A percentile compares a stretch with the other conserved stretches of the same genome.
These are phyloP conservation scores for Phaeosphaeria sp. DNA, from an alignment of 2,329 filamentous ascomycete genomes.

Conservation along the genomic window DNA sequence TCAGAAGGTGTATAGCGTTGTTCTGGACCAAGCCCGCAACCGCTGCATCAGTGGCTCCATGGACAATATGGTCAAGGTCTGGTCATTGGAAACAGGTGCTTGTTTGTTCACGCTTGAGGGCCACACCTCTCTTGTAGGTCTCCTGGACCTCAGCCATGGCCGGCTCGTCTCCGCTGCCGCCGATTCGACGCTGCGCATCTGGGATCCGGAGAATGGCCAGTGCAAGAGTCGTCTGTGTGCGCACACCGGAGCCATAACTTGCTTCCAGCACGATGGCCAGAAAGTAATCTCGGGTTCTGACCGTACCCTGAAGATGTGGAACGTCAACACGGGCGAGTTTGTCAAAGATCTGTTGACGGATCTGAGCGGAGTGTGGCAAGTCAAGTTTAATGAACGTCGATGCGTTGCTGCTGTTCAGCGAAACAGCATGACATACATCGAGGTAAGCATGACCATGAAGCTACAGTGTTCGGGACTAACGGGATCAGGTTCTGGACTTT, in stretches of 20 bases:
- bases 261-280: conserved; percentile 95
- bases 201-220: conserved; percentile 91
- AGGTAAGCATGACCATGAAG: conserved; percentile 59
- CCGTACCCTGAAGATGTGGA: conserved; percentile 98
- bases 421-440: conserved; percentile 90
- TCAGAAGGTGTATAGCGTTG: conserved; percentile 96
- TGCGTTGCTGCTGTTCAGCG: conserved; percentile 97
- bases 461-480: conserved; percentile 41
- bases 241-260: conserved; percentile 96
- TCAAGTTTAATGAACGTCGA: conserved; percentile 93
- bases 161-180: conserved; percentile 93
- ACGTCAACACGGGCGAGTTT: conserved; percentile 89
- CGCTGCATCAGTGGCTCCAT: conserved; percentile 98
- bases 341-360: conserved; percentile 92
- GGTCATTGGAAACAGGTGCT: conserved; percentile 86
- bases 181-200: conserved; percentile 93
- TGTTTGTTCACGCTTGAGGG: conserved; percentile 91
- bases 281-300: conserved; percentile 98
- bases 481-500: conserved; percentile 87
- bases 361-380: conserved; percentile 97
- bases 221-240: conserved; percentile 91
- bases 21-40: conserved; percentile 88
- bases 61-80: conserved; percentile 98
- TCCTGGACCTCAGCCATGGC: conserved; percentile 88
- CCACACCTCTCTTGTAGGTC: conserved; percentile 87